Evolutionary conservation across 2,329 filamentous ascomycete genomes (phyloP), one percentile per base, ranked within the genome.

Genomic region (Pestalotiopsis sp.): DNA sequence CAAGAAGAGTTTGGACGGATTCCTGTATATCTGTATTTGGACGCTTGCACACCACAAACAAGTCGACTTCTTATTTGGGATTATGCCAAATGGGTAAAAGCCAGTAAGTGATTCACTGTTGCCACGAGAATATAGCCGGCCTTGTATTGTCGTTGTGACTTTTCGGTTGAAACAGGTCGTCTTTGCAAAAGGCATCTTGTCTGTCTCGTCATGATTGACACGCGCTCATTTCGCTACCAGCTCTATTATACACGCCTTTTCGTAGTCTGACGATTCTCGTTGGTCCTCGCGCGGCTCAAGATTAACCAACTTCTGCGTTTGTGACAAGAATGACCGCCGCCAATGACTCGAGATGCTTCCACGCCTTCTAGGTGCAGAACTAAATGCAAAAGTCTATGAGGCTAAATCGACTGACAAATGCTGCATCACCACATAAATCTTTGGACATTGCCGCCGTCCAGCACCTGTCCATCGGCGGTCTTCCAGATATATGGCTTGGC

Each of bases 341-440:
- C 17, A 17, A 52, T 52, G 45, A 20, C 17, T 52, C 45, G 17
- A n/a, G 45, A n/a, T 52, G 17, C 17, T 52, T 23, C 45, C 14
- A 52, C 14, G 45, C 20, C 45, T 23, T 52, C 20, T 52, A 20
- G 45, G 7, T 52, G 20, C n/a, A 52, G 7, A n/a, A 17, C 17
- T 20, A n/a, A n/a, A 52, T 52, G 20, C 45, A 23, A 9, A 36
- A 52, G 45, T 52, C 45, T 52, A 23, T n/a, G 17, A 12, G 9
- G 17, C 17, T n/a, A 59, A 36, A 59, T 59, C 11, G 57, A 14
- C 14, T 52, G 14, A 4, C 12, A 23, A 36, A 27, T 27, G 20
- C 57, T 59, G 36, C 27, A 62, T 76, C 80, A 94, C 92, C 92
- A 97, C 89, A 97, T 93, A 78, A 97, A 97, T 66, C 93, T 86